Conservation (phyloP, 208 protist species). For the Strigomonas culicis region DNA sequence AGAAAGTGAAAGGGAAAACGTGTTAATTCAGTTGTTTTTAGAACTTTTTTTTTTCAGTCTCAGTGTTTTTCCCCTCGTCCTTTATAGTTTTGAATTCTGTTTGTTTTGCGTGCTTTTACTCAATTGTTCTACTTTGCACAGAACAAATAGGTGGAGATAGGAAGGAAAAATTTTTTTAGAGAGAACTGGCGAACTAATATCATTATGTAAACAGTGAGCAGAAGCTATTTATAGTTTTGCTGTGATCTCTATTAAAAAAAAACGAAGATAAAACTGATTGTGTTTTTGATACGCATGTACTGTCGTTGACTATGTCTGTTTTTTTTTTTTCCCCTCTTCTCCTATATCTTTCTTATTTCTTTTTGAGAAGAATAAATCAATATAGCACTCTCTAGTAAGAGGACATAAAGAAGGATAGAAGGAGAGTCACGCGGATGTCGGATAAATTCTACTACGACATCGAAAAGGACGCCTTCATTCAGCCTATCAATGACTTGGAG, state of each 20-base stretch:
- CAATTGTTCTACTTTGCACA: no score
- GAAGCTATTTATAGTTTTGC: no score
- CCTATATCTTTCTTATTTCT: neutral
- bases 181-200: no score
- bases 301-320: neutral
- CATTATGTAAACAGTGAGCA: neutral
- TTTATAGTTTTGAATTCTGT: no score
- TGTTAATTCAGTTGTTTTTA: no score
- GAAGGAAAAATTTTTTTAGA: neutral
- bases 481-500: slow-evolving; percentile 55
- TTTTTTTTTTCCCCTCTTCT: slow-evolving; percentile 1
- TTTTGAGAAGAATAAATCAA: neutral
- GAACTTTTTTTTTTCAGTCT: no score
- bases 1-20: neutral
- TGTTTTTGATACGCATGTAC: neutral
- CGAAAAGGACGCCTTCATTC: slow-evolving; percentile 23
- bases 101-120: no score
- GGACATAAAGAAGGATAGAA: neutral
- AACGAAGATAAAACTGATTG: no score
- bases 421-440: neutral
- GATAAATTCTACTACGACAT: slow-evolving; percentile 28
- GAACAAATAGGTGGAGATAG: no score
- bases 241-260: no score
- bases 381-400: slow-evolving; percentile 7
- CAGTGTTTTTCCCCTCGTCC: no score